Percentiles rank a stretch among this genome's conserved stretches.
Conservation (phyloP, 1,139 yeast genomes). For the Eremothecium cymbalariae region DNA sequence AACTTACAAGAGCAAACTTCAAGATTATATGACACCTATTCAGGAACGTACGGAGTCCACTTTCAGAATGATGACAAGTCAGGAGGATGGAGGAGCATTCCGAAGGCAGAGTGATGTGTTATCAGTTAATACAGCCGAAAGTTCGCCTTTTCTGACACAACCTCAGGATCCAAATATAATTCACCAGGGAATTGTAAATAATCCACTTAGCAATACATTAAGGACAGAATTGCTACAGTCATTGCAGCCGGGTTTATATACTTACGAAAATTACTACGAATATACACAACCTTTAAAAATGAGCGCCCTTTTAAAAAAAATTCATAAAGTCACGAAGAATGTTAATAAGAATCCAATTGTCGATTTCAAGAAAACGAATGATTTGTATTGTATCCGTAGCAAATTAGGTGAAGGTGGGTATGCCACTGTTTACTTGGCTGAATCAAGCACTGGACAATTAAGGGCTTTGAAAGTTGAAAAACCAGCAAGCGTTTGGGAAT, state of each 20-base stretch:
- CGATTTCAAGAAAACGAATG: conserved; percentile 37
- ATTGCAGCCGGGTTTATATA: conserved; percentile 28
- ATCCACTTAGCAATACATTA: conserved; percentile 20
- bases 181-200: conserved; percentile 12
- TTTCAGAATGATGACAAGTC: conserved; percentile 9
- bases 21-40: conserved; percentile 28
- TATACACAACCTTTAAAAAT: conserved; percentile 31
- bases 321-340: conserved; percentile 33
- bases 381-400: conserved; percentile 47
- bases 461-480: conserved; percentile 69
- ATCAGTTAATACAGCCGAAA: conserved; percentile 14
- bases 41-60: conserved; percentile 24
- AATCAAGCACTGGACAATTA: conserved; percentile 48
- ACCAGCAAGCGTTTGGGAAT: conserved; percentile 77
- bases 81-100: conserved; percentile 6
- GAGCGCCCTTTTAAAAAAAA: conserved; percentile 34
- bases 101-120: conserved; percentile 9
- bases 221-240: conserved; percentile 16
- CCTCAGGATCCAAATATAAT: conserved; percentile 9
- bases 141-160: conserved; percentile 28
- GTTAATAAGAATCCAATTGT: conserved; percentile 34
- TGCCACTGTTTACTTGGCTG: conserved; percentile 72
- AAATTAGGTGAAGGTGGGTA: conserved; percentile 75
- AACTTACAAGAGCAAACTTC: conserved; percentile 12
- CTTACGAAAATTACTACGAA: conserved; percentile 30